Percentiles rank a stretch among this genome's conserved stretches.
Evolutionary conservation across 225 moss, liverwort and hornwort species (phyloP).

Genomic region (Physcomitrellopsis africana): DNA sequence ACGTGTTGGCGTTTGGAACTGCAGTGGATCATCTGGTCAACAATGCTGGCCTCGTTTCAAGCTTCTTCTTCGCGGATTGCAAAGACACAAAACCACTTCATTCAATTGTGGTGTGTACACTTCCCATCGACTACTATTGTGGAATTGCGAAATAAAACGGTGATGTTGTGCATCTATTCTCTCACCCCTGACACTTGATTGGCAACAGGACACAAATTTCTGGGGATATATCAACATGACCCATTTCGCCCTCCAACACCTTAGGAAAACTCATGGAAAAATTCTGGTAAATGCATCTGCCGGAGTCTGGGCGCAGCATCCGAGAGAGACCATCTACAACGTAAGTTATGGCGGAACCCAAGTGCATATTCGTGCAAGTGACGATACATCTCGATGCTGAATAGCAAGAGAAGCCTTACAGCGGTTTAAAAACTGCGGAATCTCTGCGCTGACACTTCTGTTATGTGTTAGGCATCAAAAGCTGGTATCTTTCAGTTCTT

Average conservation of each 20-base stretch:
- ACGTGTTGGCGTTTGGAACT: not conserved
- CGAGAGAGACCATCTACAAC: conserved; percentile 37
- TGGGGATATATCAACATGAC: conserved; percentile 39
- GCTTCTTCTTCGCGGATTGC: conserved; percentile 45
- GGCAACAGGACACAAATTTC: conserved; percentile 33
- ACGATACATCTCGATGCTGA: too few species aligned
- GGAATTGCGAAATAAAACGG: too few species aligned
- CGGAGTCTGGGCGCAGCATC: conserved; percentile 32
- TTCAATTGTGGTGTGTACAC: conserved; percentile 28
- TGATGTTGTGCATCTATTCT: not conserved
- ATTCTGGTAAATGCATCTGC: conserved; percentile 33
- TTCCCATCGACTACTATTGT: not conserved
- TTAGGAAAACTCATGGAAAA: conserved; percentile 23
- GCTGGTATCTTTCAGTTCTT: conserved; percentile 45
- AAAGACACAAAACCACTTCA: conserved; percentile 21
- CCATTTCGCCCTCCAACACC: conserved; percentile 25
- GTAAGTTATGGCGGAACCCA: conserved; percentile 15
- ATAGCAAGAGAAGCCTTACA: not conserved
- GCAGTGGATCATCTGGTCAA: conserved; percentile 63
- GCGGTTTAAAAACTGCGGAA: not conserved
- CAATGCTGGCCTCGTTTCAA: conserved; percentile 51
- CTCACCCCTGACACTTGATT: not conserved
- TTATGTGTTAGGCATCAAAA: conserved; percentile 40
- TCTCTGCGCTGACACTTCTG: not conserved
- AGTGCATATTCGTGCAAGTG: not conserved